phyloP scores from a whole-genome alignment of 179 eudicot species.

The Silene coronaria region DNA sequence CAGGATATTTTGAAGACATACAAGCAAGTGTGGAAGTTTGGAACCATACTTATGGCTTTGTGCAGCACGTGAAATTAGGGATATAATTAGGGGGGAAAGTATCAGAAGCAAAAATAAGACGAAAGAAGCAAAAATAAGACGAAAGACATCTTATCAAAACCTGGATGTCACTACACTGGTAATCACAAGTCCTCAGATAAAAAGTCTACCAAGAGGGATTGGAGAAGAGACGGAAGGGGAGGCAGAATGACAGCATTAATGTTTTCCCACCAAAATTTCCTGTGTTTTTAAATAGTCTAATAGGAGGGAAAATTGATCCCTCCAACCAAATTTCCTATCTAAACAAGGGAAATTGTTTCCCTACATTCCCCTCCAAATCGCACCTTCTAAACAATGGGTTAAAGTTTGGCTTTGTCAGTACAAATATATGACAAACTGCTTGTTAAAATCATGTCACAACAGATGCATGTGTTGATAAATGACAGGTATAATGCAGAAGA shows the following conservation, averaged over 20 bases:
- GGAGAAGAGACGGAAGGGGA: too few species aligned
- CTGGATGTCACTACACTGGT: not conserved
- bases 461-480: not conserved
- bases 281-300: too few species aligned
- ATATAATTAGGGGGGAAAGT: not conserved
- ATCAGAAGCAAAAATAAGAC: not conserved
- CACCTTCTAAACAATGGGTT: not conserved
- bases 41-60: too few species aligned
- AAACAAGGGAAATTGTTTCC: too few species aligned
- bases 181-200: not conserved
- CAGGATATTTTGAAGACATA: not conserved
- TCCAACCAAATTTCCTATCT: too few species aligned
- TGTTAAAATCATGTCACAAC: not conserved
- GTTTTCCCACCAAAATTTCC: too few species aligned
- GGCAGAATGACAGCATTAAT: too few species aligned
- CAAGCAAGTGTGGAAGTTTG: not conserved
- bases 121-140: not conserved
- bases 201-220: not conserved
- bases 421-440: not conserved
- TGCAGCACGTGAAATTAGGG: not conserved
- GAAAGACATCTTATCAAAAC: not conserved
- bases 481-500: not conserved
- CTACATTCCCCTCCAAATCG: too few species aligned
- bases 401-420: not conserved
- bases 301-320: too few species aligned